Percentiles rank a stretch among this genome's conserved stretches.
Conservation (phyloP, 768 basidiomycete species). For the Kwoniella dejecticola region DNA sequence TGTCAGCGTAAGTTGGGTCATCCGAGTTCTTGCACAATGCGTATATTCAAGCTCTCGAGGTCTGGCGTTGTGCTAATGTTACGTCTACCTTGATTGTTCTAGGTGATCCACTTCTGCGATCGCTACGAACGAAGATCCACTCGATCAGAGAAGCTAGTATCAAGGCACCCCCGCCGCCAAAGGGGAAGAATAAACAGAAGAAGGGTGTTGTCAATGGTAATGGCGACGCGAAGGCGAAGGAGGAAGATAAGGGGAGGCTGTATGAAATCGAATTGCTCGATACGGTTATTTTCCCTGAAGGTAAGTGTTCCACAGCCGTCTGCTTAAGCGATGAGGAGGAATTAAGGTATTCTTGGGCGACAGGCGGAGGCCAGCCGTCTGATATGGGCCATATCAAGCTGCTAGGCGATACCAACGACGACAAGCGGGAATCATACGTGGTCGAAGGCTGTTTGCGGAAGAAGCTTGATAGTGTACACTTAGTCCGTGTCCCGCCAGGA, state of each 20-base stretch:
- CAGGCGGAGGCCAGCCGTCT: constrained; percentile 54
- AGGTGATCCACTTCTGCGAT: constrained; percentile 48
- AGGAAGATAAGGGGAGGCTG: constrained; percentile 32
- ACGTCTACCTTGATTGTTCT: too few relatives aligned
- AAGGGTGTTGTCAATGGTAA: constrained; percentile 25
- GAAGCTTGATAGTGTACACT: constrained; percentile 47
- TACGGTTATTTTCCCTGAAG: constrained; percentile 55
- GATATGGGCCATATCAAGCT: constrained; percentile 44
- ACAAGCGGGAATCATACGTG: constrained; percentile 13
- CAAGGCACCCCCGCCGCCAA: constrained; percentile 36
- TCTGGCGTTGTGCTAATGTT: too few relatives aligned
- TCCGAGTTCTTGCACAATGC: too few relatives aligned
- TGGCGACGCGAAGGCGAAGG: background rate
- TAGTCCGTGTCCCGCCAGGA: constrained; percentile 40
- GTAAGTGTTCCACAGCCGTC: constrained; percentile 20
- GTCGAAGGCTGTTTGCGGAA: constrained; percentile 44
- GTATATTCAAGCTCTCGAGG: too few relatives aligned
- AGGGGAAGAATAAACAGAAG: constrained; percentile 40
- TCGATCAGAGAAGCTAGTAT: constrained; percentile 32
- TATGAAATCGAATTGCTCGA: constrained; percentile 52
- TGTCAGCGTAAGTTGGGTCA: constrained; percentile 49
- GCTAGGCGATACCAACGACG: constrained; percentile 28
- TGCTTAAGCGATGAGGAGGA: background rate
- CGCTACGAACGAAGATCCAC: constrained; percentile 30
- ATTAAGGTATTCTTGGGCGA: background rate